A percentile compares a stretch with the other conserved stretches of the same genome.
phyloP scores from a whole-genome alignment of 371 early-diverging fungal species.

The Rhizopus sp. region DNA sequence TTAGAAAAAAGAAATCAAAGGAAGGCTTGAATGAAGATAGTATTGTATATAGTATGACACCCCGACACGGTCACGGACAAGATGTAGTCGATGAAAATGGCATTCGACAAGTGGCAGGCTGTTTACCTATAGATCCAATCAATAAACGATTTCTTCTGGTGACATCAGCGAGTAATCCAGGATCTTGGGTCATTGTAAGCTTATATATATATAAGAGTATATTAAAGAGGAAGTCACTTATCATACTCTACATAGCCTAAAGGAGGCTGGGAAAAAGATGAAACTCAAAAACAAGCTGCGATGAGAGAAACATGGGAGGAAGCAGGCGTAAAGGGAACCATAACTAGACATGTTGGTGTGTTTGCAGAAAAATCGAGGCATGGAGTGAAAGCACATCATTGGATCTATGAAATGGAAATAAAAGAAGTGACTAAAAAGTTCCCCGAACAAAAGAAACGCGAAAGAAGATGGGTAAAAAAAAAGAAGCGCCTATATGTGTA shows the following conservation, averaged over 20 bases:
- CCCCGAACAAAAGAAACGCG: conserved; percentile 56
- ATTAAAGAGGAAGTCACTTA: background rate
- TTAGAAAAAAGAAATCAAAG: conserved; percentile 3
- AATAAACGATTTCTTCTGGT: conserved; percentile 51
- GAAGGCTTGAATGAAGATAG: background rate
- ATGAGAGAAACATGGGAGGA: conserved; percentile 63
- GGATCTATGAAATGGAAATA: conserved; percentile 60
- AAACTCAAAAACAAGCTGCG: conserved; percentile 58
- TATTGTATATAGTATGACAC: conserved; percentile 24
- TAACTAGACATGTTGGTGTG: conserved; percentile 48
- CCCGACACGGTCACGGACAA: conserved; percentile 37
- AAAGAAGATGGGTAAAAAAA: conserved; percentile 54
- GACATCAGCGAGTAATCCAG: conserved; percentile 42
- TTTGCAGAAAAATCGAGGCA: conserved; percentile 46
- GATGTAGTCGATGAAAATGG: conserved; percentile 33
- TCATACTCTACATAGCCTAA: conserved; percentile 38
- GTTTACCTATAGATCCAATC: conserved; percentile 51
- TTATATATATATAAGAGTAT: background rate
- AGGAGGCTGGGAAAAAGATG: conserved; percentile 64
- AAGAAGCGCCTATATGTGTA: background rate
- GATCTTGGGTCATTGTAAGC: conserved; percentile 52
- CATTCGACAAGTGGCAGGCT: conserved; percentile 53
- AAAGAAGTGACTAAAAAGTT: conserved; percentile 50
- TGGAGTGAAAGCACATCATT: conserved; percentile 48
- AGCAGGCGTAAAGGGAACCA: conserved; percentile 54